Conservation (phyloP, 78 protist species). For the Polysphondylium violaceum region DNA sequence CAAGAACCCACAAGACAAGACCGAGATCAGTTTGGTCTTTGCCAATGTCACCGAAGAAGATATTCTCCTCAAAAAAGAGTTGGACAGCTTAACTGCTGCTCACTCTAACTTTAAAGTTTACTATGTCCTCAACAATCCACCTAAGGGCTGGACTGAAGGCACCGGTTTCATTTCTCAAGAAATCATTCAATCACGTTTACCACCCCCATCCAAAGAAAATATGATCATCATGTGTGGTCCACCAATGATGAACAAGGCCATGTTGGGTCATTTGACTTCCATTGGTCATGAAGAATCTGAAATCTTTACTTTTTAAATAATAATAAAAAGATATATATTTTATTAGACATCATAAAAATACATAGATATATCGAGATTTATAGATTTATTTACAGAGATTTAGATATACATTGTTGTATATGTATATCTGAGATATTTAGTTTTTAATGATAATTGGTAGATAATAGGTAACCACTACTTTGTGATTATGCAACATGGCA, state of each 20-base stretch:
- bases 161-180: constrained; percentile 71
- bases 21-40: constrained; percentile 77
- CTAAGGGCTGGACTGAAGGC: constrained; percentile 70
- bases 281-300: constrained; percentile 12
- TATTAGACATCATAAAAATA: neutral
- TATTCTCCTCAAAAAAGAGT: constrained; percentile 72
- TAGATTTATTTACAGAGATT: neutral
- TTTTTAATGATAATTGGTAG: constrained; percentile 26
- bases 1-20: constrained; percentile 65
- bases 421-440: neutral
- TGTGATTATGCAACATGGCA: neutral
- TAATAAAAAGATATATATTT: neutral
- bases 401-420: neutral
- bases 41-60: constrained; percentile 85
- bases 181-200: constrained; percentile 30
- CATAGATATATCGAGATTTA: neutral
- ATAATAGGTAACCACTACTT: constrained; percentile 25
- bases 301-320: constrained; percentile 56
- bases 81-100: constrained; percentile 31
- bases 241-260: constrained; percentile 87
- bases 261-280: constrained; percentile 68
- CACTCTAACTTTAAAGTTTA: constrained; percentile 66
- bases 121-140: constrained; percentile 74
- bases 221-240: constrained; percentile 88
- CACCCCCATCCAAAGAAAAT: constrained; percentile 40